These are phyloP conservation scores for Cichorium intybus DNA, from an alignment of 140 eudicot genomes.

Conservation along the genomic window DNA sequence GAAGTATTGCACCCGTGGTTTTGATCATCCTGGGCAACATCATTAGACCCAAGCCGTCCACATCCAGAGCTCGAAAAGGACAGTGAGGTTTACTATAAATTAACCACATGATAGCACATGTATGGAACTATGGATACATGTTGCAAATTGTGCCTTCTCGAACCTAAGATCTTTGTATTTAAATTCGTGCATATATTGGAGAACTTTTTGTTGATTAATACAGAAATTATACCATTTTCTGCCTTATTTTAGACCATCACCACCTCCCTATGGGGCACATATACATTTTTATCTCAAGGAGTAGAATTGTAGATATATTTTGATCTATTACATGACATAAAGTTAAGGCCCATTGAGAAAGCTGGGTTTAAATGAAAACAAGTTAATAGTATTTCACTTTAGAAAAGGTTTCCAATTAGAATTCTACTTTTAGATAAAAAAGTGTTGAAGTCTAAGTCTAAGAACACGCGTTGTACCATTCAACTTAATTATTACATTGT, in stretches of 20 bases:
- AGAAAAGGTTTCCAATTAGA: no score
- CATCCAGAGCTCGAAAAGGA: constrained; percentile 64
- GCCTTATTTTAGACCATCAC: not conserved
- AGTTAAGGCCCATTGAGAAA: not conserved
- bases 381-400: not conserved
- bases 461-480: no score
- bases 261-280: not conserved
- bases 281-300: no score
- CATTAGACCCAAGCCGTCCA: constrained; percentile 51
- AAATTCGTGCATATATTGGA: constrained; percentile 4
- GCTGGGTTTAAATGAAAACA: not conserved
- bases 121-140: not conserved
- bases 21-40: constrained; percentile 49
- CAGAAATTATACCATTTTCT: not conserved
- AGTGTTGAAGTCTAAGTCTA: no score
- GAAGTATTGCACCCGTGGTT: constrained; percentile 56
- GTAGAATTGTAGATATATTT: no score
- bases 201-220: constrained; percentile 1
- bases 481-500: no score
- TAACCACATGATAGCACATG: not conserved
- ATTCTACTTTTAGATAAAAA: not conserved
- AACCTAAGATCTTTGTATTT: not conserved
- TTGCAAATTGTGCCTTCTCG: not conserved
- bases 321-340: no score
- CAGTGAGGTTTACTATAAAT: constrained; percentile 32